Evolutionary conservation across 179 eudicot genomes (phyloP).

Genomic region (Gypsophila paniculata): DNA sequence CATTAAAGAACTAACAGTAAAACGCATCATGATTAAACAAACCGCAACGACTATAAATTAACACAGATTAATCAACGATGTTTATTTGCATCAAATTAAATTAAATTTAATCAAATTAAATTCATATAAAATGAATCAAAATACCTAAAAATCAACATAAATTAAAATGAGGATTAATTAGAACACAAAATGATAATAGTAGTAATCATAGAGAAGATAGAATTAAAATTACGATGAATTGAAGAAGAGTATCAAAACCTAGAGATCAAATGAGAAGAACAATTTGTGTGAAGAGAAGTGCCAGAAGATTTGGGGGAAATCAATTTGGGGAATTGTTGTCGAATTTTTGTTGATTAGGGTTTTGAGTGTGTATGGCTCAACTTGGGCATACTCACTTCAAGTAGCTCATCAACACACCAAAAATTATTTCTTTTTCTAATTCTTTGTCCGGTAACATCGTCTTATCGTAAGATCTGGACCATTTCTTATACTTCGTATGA

Average conservation of each 20-base stretch:
- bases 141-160: not conserved
- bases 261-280: not conserved
- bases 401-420: too few species aligned
- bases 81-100: not conserved
- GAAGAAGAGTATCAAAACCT: not conserved
- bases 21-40: too few species aligned
- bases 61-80: not conserved
- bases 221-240: not conserved
- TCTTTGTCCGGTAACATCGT: too few species aligned
- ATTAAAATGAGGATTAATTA: not conserved
- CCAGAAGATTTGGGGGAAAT: not conserved
- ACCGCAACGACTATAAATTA: too few species aligned
- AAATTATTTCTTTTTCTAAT: too few species aligned
- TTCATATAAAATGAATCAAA: not conserved
- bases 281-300: not conserved
- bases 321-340: not conserved
- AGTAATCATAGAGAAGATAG: not conserved
- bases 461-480: too few species aligned
- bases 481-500: too few species aligned
- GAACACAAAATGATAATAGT: too few species aligned
- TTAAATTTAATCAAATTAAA: not conserved
- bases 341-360: too few species aligned
- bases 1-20: too few species aligned
- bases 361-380: not conserved
- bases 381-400: not conserved